Evolutionary conservation across 2,329 filamentous ascomycete species (phyloP), one percentile per base, ranked within the genome.

Genomic region (Claviceps monticola): DNA sequence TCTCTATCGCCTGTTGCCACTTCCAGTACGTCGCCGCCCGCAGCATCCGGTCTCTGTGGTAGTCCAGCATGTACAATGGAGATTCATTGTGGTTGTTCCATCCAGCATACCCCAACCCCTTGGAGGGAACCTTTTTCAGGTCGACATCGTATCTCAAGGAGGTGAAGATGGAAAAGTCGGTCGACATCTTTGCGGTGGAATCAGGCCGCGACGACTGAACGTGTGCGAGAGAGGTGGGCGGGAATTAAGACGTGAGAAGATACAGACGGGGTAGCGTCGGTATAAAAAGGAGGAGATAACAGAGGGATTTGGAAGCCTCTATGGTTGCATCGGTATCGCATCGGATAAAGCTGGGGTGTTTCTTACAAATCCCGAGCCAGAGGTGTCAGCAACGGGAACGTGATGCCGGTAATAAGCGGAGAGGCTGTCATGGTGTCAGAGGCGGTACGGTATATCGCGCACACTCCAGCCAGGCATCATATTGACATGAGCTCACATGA

Each of bases 1-100:
- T 56, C 1, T 68, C 59, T 9, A 75, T 57, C 0, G 74, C 79
- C 3, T 61, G 54, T 1, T 66, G 58, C 79, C 79, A 84, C 5
- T 66, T 61, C 70, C 78, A 84, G 57, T 82, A 63, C 5, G 60
- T 64, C 5, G 80, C 79, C 14, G 79, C 80, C 52, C 71, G 75
- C n/a, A 88, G 72, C 63, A 95, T 77, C 50, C 89, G 83, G 63
- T 90, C 84, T 46, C 81, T 79, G 64, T 95, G 89, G 58, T 83
- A 83, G 53, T 81, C 74, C 16, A 93, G 76, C 75, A 94, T 88
- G 66, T 94, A 94, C 58, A 88, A 82, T 0, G 83, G 78, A 8
- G 80, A 86, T 6, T 69, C 61, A 26, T 71, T 67, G 26, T 61
- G 56, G 58, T 70, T 72, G 60, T 81, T 82, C 69, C 74, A 83